Evolutionary conservation across 306 rosid genomes (phyloP).

Genomic region (Lablab purpureus): DNA sequence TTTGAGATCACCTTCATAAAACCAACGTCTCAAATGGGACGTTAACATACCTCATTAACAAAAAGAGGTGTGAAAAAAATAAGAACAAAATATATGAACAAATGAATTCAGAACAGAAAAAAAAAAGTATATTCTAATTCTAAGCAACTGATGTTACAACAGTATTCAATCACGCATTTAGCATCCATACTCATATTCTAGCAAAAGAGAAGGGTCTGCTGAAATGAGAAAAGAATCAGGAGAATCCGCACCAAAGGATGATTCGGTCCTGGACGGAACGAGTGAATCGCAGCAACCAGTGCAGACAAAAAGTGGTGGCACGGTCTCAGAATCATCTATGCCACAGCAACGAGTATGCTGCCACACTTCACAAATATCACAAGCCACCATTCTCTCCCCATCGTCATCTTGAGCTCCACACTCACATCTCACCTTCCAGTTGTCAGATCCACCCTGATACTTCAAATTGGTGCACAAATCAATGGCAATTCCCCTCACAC

Average conservation of each 20-base stretch:
- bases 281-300: constrained; percentile 67
- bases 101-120: constrained; percentile 12
- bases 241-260: constrained; percentile 43
- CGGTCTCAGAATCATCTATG: constrained; percentile 67
- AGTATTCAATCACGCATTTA: constrained; percentile 20
- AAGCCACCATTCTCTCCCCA: constrained; percentile 92
- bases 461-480: constrained; percentile 60
- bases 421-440: constrained; percentile 79
- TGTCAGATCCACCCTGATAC: constrained; percentile 75
- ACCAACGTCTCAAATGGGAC: not conserved
- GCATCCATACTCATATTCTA: constrained; percentile 51
- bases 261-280: constrained; percentile 54
- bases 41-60: not conserved
- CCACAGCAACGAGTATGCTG: constrained; percentile 83
- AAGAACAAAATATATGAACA: not conserved
- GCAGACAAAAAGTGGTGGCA: constrained; percentile 79
- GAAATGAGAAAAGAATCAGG: constrained; percentile 47
- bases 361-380: constrained; percentile 93
- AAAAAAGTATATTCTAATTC: not conserved
- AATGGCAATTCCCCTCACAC: constrained; percentile 63
- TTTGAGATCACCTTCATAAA: not conserved
- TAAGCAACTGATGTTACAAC: not conserved
- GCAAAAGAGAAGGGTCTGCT: constrained; percentile 40
- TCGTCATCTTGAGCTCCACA: constrained; percentile 93
- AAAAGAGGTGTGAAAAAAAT: not conserved